Conservation (phyloP, 306 rosid genomes). For the Cucurbita ficifolia region DNA sequence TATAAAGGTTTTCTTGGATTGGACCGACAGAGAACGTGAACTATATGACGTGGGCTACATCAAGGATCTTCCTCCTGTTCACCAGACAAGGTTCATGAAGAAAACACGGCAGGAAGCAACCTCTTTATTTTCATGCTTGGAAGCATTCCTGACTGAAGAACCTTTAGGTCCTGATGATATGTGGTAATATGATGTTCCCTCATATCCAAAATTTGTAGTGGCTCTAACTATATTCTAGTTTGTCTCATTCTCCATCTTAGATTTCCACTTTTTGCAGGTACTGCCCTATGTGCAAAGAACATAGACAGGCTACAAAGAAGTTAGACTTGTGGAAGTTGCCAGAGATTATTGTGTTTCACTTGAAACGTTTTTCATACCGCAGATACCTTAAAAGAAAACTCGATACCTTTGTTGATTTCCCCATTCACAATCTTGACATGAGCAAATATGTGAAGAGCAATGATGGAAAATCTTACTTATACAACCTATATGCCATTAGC, state of each 20-base stretch:
- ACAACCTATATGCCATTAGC: conserved; percentile 85
- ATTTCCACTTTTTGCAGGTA: conserved; percentile 37
- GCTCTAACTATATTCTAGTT: conserved; percentile 3
- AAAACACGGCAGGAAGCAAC: conserved; percentile 87
- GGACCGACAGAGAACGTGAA: conserved; percentile 62
- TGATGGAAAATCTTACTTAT: conserved; percentile 52
- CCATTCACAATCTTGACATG: conserved; percentile 84
- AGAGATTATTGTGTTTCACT: conserved; percentile 87
- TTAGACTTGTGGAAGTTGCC: conserved; percentile 97
- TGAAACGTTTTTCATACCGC: conserved; percentile 91
- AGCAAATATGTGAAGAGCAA: conserved; percentile 71
- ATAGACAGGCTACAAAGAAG: conserved; percentile 94
- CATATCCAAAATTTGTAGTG: background rate
- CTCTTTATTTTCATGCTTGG: conserved; percentile 93
- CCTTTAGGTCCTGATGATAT: conserved; percentile 97
- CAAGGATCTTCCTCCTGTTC: conserved; percentile 89
- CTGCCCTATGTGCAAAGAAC: conserved; percentile 96
- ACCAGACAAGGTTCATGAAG: conserved; percentile 57
- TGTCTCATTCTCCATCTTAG: background rate
- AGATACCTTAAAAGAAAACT: conserved; percentile 91
- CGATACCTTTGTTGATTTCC: conserved; percentile 85
- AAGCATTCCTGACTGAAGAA: conserved; percentile 91
- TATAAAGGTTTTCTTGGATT: conserved; percentile 53
- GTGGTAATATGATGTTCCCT: conserved; percentile 43
- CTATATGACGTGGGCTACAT: conserved; percentile 63